Base-by-base conservation (phyloP, 2,329 filamentous ascomycete species). In the Pseudogymnoascus sp. region DNA sequence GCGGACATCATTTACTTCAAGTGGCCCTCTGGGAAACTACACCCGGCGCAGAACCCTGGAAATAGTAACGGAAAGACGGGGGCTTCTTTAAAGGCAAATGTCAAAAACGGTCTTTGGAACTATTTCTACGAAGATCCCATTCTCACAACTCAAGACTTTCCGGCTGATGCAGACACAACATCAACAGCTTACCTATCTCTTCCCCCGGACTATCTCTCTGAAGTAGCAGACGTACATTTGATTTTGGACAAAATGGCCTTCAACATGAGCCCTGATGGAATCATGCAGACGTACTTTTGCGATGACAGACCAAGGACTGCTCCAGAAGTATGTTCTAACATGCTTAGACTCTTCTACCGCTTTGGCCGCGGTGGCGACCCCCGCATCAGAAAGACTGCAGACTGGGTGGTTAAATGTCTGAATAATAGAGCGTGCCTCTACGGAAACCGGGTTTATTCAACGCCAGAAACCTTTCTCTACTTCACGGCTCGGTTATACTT, bases 141-240 rank as follows among this genome's bases (percentile, higher is more conserved):
- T n/a, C 62, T 66, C 23, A 67, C 64, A 21, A 62, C 65, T 2
- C 10, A 31, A 23, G 53, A 67, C 1, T 67, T 68, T 33, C 68
- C 68, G 6, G 64, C 67, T 3, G 68, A 70, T 47, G 67, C 68
- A n/a, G 68, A 70, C 63, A 70, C 68, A 3, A 70, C 68, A 10
- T 67, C 67, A 3, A 69, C 44, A n/a, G 68, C 67, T 5, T 70
- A 68, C 63, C 44, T 68, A 21, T 23, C 63, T 68, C 1, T 8
- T 31, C 3, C 5, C 40, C n/a, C n/a, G 5, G n/a, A 11, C 40
- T 44, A 44, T 44, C 40, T 44, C 40, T 44, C 40, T 44, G 40
- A 26, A 8, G 38, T 67, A 0, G 63, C 68, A 15, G 63, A 67
- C 31, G 50, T 64, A 10, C 35, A 65, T 33, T 36, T 63, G 2